phyloP scores from a whole-genome alignment of 192 early-diverging fungal genomes.

The Linnemannia schmuckeri region DNA sequence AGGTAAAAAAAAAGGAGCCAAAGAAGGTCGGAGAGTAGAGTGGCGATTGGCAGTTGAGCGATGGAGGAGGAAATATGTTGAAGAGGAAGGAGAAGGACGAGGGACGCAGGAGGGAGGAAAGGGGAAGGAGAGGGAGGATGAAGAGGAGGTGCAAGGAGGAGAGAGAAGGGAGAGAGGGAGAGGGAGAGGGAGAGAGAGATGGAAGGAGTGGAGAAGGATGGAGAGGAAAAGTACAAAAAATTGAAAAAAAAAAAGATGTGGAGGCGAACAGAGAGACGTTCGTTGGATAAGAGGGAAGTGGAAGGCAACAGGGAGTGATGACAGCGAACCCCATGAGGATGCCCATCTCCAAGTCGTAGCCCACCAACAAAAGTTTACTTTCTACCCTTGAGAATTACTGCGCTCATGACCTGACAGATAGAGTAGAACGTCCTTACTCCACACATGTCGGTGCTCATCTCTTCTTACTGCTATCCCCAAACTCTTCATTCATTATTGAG shows the following conservation, averaged over 20 bases:
- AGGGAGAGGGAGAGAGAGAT: background rate
- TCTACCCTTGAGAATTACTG: background rate
- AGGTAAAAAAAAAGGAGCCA: background rate
- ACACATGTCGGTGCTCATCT: background rate
- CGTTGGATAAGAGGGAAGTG: background rate
- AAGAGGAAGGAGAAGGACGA: slow-evolving; percentile 14
- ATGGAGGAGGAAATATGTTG: background rate
- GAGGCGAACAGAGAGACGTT: background rate
- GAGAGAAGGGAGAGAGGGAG: background rate
- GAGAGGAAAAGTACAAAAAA: background rate
- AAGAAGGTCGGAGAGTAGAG: background rate
- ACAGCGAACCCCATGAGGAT: background rate
- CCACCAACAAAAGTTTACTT: background rate
- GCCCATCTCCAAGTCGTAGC: background rate
- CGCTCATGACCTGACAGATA: too few relatives aligned
- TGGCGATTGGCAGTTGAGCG: background rate
- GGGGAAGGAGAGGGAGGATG: background rate
- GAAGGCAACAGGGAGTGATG: background rate
- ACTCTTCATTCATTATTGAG: too few relatives aligned
- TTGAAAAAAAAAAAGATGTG: background rate
- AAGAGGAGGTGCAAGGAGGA: background rate
- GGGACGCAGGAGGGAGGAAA: background rate
- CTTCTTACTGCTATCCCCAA: background rate
- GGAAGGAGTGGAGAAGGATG: background rate
- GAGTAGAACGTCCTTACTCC: background rate